Conservation (phyloP, 129 eudicot species). For the Kitagawia praeruptora region DNA sequence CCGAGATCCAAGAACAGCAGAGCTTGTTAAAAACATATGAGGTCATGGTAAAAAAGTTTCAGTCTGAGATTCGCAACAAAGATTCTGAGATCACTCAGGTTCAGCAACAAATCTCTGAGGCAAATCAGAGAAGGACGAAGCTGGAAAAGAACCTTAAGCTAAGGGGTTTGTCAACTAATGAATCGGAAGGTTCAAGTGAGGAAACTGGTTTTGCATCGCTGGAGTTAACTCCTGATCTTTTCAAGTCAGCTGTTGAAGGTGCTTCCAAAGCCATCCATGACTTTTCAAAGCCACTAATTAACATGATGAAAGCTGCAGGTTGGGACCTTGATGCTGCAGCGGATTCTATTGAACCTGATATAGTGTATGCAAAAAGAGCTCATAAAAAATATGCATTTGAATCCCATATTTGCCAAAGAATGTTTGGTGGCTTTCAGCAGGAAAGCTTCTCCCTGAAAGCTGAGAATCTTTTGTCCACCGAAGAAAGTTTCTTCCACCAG, state of each 20-base stretch:
- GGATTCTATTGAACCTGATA: constrained; percentile 42
- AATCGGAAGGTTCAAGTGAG: constrained; percentile 24
- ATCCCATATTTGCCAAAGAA: constrained; percentile 63
- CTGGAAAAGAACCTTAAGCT: constrained; percentile 35
- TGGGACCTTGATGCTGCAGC: constrained; percentile 92
- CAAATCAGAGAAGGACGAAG: constrained; percentile 29
- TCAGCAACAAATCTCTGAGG: constrained; percentile 6
- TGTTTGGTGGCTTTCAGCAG: constrained; percentile 67
- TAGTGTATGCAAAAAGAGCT: constrained; percentile 51
- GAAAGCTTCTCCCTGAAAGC: constrained; percentile 39
- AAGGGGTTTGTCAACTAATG: constrained; percentile 29
- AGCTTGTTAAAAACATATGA: constrained; percentile 68
- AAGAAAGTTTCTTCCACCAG: constrained; percentile 48
- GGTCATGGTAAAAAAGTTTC: constrained; percentile 69
- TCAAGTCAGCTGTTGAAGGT: constrained; percentile 58
- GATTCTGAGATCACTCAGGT: constrained; percentile 45
- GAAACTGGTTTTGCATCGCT: constrained; percentile 28
- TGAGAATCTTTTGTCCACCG: constrained; percentile 9
- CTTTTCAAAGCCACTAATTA: constrained; percentile 58
- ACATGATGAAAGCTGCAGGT: constrained; percentile 65
- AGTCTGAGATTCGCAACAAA: constrained; percentile 67
- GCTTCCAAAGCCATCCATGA: constrained; percentile 37
- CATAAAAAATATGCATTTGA: constrained; percentile 67
- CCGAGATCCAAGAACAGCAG: constrained; percentile 93
- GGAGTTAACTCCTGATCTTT: constrained; percentile 59